Base-by-base conservation (phyloP, 2,329 filamentous ascomycete genomes). In the Botrytis byssoidea region DNA sequence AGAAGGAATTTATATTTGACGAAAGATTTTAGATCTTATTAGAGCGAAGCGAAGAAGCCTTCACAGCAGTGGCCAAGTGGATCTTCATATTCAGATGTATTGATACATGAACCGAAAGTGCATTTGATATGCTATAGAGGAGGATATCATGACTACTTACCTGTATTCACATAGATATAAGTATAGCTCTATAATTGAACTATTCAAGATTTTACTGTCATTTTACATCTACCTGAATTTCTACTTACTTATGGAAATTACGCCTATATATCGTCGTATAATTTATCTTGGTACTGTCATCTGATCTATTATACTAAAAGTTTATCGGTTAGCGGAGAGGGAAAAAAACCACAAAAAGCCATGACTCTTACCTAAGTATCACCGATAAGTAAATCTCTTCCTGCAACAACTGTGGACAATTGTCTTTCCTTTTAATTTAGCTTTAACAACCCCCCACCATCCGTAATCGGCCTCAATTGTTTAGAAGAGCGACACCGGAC, bases 401-500 rank as follows among this genome's bases (percentile, higher is more conserved):
- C 44, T 35, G 42, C 35, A 66, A 57, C 37, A 72, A 16, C 59
- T 40, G 59, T 40, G 51, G 51, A 63, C 35, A 57, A 29, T 57
- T 42, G 35, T 32, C 37, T 59, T 57, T 66, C 68, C n/a, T 66
- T 32, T 71, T 48, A 57, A 29, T 55, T 55, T 57, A 37, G 46
- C 61, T 44, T 57, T 48, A 32, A 42, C n/a, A 66, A 59, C 44
- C 44, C 70, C 70, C 73, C 65, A 66, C 74, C 71, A 68, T 75
- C 76, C 76, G 75, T 60, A 72, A 75, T 76, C 76, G 77, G 77
- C 70, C 73, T 74, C 61, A 73, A 64, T 71, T 57, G 60, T 66
- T 63, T 37, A 66, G 32, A 72, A 55, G 75, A 77, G 78, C 78
- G 77, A 79, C 71, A 78, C 77, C 78, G 78, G 78, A 78, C 76